phyloP scores from a whole-genome alignment of 2,329 filamentous ascomycete genomes.

The Thielaviopsis euricoi region DNA sequence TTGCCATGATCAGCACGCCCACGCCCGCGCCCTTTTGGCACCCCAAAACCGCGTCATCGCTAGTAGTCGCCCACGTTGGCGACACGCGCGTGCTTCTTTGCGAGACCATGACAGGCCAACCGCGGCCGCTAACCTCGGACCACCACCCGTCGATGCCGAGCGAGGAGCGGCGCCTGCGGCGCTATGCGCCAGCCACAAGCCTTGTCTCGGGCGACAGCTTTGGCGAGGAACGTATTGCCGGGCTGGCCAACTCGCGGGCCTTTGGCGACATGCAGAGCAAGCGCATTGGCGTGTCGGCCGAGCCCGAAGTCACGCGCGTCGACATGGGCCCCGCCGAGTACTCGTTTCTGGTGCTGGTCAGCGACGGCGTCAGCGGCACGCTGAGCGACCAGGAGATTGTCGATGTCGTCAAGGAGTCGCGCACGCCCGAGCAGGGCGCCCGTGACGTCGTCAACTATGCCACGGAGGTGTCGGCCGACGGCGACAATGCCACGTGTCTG shows the following conservation, averaged over 20 bases:
- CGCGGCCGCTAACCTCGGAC: conserved; percentile 70
- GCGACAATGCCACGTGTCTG: conserved; percentile 53
- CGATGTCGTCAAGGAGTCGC: conserved; percentile 85
- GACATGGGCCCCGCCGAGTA: conserved; percentile 74
- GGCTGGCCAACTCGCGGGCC: conserved; percentile 81
- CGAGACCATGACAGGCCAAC: conserved; percentile 64
- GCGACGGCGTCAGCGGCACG: conserved; percentile 75
- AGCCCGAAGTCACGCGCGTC: conserved; percentile 70
- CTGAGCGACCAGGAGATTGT: conserved; percentile 89
- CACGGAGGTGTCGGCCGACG: conserved; percentile 58
- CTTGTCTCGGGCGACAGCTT: conserved; percentile 86
- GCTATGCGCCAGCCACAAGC: conserved; percentile 57
- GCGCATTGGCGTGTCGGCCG: conserved; percentile 82
- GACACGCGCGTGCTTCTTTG: conserved; percentile 86
- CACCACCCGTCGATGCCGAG: conserved; percentile 82
- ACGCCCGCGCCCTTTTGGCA: conserved; percentile 92
- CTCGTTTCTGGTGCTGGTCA: conserved; percentile 74
- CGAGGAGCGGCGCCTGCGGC: conserved; percentile 67
- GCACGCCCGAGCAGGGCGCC: conserved; percentile 74
- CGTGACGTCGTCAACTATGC: conserved; percentile 70
- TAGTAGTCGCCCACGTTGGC: conserved; percentile 80
- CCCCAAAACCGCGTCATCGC: conserved; percentile 64
- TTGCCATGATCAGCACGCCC: conserved; percentile 82
- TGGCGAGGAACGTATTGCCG: conserved; percentile 87
- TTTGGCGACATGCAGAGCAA: conserved; percentile 91